A percentile compares a stretch with the other conserved stretches of the same genome.
phyloP scores from a whole-genome alignment of 306 rosid genomes.

The Cucurbita argyrosperma region DNA sequence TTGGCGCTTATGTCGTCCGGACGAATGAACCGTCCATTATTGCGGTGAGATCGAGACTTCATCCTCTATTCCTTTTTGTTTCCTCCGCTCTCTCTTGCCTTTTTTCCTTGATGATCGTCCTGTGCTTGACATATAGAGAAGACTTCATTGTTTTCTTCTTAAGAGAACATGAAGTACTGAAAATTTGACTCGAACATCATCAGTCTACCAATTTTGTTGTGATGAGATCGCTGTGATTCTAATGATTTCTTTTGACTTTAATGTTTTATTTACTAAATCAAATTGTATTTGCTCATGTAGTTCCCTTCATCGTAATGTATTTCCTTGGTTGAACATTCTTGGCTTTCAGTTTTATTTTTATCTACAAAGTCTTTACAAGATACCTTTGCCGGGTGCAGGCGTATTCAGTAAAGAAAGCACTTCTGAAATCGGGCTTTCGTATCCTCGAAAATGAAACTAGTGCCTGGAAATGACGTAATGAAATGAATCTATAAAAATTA shows the following conservation, averaged over 20 bases:
- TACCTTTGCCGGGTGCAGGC: not conserved
- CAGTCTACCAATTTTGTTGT: not conserved
- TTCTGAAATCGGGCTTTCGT: no score
- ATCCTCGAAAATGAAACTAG: no score
- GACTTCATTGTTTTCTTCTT: not conserved
- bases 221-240: not conserved
- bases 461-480: no score
- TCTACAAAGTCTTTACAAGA: no score
- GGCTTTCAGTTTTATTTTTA: not conserved
- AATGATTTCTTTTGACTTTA: not conserved
- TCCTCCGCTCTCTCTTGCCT: not conserved
- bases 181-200: not conserved
- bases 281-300: not conserved
- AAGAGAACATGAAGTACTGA: not conserved
- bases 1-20: slow-evolving; percentile 43
- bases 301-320: not conserved
- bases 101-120: not conserved
- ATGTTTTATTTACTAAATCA: not conserved
- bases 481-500: no score
- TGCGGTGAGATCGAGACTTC: slow-evolving; percentile 22
- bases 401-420: no score
- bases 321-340: not conserved
- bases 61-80: not conserved
- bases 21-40: slow-evolving; percentile 31
- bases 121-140: not conserved